Base-by-base conservation (phyloP, 176 grass and related monocot species). In the Rhynchospora breviuscula region DNA sequence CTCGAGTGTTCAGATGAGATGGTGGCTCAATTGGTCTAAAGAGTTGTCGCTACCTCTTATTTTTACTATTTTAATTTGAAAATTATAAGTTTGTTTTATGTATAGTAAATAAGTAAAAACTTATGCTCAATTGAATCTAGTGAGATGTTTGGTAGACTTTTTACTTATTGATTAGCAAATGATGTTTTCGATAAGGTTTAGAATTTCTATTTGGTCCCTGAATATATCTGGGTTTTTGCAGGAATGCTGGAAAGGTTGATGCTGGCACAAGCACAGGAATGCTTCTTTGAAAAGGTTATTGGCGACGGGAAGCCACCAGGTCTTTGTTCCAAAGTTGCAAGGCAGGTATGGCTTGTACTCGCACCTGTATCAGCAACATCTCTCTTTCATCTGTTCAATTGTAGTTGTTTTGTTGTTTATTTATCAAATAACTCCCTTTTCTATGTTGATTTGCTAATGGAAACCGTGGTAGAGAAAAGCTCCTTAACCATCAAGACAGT, bases 241-340 rank as follows among this genome's bases (percentile, higher is more conserved):
- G 80, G 61, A 33, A 99, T 99, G 93, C 91, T 96, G 43, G 97
- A 99, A 86, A 95, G 90, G 81, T 88, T 99, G 14, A 93, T 99
- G 97, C 97, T 99, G 52, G 97, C 97, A 43, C 97, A 99, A 80
- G 93, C 97, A 17, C 93, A 99, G 80, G 97, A 99, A 84, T 99
- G 97, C 88, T 96, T 99, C 89, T 99, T 94, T 67, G 97, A 99
- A 89, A 99, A 94, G 91, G 97, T 93, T 14, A 90, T 99, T 63
- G 89, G 80, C n/a, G 97, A 92, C 12, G 93, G 87, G n/a, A 99
- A 96, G 85, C 93, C 97, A 3, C 91, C 93, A 0, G 84, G 81
- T 19, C 72, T 99, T 23, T 99, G 93, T 89, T 99, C 93, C 66
- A 99, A 99, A 84, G 89, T 99, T 60, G 97, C 97, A 13, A 85